Evolutionary conservation across 768 basidiomycete species (phyloP).

Genomic region (Xerocomellus dryophilus): DNA sequence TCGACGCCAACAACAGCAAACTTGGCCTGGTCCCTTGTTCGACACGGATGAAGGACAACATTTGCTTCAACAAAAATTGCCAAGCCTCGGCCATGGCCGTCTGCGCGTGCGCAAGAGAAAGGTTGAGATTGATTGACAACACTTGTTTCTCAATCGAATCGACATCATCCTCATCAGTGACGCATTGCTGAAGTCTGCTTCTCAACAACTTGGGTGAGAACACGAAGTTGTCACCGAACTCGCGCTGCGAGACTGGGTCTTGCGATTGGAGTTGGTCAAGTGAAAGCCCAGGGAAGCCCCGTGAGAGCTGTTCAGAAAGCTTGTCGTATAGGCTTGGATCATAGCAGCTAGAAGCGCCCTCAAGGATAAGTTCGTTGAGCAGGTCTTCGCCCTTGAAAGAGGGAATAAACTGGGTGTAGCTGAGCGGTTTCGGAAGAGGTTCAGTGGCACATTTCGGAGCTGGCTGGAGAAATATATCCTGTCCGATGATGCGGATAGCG

Average conservation of each 20-base stretch:
- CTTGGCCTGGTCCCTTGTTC: constrained; percentile 54
- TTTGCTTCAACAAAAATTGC: constrained; percentile 66
- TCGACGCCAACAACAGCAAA: constrained; percentile 55
- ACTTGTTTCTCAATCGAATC: constrained; percentile 57
- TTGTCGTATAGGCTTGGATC: constrained; percentile 69
- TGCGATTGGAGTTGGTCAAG: constrained; percentile 64
- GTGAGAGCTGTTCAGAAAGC: constrained; percentile 47
- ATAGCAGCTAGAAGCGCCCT: constrained; percentile 69
- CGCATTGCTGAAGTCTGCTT: constrained; percentile 50
- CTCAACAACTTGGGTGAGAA: constrained; percentile 64
- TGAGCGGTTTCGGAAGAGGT: constrained; percentile 49
- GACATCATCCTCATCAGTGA: constrained; percentile 35
- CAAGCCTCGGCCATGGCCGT: constrained; percentile 72
- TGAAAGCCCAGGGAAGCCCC: constrained; percentile 55
- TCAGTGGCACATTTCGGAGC: constrained; percentile 38
- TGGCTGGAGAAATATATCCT: constrained; percentile 67
- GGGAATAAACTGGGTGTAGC: constrained; percentile 55
- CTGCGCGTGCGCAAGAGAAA: constrained; percentile 81
- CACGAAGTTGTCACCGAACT: constrained; percentile 76
- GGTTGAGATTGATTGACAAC: constrained; percentile 79
- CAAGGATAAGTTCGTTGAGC: constrained; percentile 61
- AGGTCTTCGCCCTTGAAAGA: constrained; percentile 62
- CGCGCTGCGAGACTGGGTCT: constrained; percentile 62
- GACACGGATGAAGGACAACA: constrained; percentile 60
- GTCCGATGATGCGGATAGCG: constrained; percentile 68